Percentiles rank a stretch among this genome's conserved stretches.
Conservation (phyloP, 78 protist species). For the Anaeramoeba ignava region DNA sequence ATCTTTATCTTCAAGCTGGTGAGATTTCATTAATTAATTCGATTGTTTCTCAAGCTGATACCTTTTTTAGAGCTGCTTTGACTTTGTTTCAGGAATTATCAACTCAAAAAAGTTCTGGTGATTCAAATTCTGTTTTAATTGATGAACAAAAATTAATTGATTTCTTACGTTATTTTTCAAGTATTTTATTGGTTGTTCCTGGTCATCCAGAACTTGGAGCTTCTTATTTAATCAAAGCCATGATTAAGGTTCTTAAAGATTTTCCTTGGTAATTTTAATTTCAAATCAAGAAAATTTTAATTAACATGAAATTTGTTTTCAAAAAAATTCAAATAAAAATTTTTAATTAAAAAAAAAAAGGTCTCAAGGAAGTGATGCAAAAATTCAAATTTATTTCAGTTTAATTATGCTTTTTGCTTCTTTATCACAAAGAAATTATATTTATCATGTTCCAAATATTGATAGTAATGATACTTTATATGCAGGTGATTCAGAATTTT, state of each 20-base stretch:
- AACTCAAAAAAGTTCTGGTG: too few relatives aligned
- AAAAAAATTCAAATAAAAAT: too few relatives aligned
- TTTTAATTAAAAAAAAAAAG: too few relatives aligned
- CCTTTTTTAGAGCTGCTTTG: slow-evolving; percentile 49
- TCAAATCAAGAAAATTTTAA: too few relatives aligned
- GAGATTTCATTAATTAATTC: slow-evolving; percentile 39
- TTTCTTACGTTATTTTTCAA: background rate
- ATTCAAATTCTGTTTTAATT: too few relatives aligned
- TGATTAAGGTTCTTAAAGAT: slow-evolving; percentile 27
- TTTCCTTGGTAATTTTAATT: too few relatives aligned
- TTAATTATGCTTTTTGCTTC: background rate
- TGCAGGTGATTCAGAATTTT: too few relatives aligned
- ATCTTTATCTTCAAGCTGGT: slow-evolving; percentile 35
- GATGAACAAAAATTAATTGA: slow-evolving; percentile 35
- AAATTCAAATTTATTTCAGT: background rate
- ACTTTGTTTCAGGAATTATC: slow-evolving; percentile 50
- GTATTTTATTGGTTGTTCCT: slow-evolving; percentile 48
- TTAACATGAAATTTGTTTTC: too few relatives aligned
- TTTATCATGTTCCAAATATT: slow-evolving; percentile 15
- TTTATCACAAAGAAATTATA: background rate
- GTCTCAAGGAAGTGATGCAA: background rate
- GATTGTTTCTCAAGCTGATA: slow-evolving; percentile 63
- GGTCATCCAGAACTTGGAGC: slow-evolving; percentile 72
- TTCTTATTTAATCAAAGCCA: slow-evolving; percentile 46
- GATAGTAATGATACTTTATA: too few relatives aligned